Evolutionary conservation across 768 basidiomycete genomes (phyloP).

Genomic region (Tulasnella sp.): DNA sequence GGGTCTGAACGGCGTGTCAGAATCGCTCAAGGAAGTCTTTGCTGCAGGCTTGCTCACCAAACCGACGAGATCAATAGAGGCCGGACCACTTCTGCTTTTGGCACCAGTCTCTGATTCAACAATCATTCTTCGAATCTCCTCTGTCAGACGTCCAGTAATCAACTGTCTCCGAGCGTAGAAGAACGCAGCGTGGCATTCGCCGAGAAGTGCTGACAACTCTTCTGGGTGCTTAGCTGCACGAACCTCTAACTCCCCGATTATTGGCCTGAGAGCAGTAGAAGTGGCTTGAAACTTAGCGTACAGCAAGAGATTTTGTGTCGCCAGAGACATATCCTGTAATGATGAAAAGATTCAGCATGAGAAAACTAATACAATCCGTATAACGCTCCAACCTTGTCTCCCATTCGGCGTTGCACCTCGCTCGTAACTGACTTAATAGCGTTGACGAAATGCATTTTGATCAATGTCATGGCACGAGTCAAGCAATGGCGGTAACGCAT

Average conservation of each 20-base stretch:
- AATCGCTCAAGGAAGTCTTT: neutral
- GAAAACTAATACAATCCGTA: neutral
- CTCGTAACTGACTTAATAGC: slow-evolving; percentile 65
- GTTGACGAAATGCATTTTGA: slow-evolving; percentile 93
- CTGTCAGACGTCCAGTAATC: slow-evolving; percentile 57
- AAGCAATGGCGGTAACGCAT: slow-evolving; percentile 97
- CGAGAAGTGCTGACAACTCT: slow-evolving; percentile 67
- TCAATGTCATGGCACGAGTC: slow-evolving; percentile 94
- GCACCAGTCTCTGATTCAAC: neutral
- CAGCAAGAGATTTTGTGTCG: slow-evolving; percentile 72
- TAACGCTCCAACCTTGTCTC: slow-evolving; percentile 48
- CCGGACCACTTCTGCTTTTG: slow-evolving; percentile 39
- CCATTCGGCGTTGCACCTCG: slow-evolving; percentile 64
- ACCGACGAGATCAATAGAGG: slow-evolving; percentile 73
- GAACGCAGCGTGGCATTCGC: slow-evolving; percentile 83
- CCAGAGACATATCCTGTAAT: slow-evolving; percentile 58
- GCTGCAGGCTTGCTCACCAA: slow-evolving; percentile 39
- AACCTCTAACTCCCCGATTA: slow-evolving; percentile 77
- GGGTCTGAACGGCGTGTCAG: slow-evolving; percentile 43
- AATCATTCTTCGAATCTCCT: slow-evolving; percentile 65
- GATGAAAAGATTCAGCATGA: neutral
- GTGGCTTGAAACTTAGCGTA: slow-evolving; percentile 80
- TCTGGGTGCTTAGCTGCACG: slow-evolving; percentile 65
- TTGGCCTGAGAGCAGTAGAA: slow-evolving; percentile 57
- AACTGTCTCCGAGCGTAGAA: slow-evolving; percentile 61